These are phyloP conservation scores for Agroathelia rolfsii DNA, from an alignment of 1,284 basidiomycete genomes.

Conservation along the genomic window DNA sequence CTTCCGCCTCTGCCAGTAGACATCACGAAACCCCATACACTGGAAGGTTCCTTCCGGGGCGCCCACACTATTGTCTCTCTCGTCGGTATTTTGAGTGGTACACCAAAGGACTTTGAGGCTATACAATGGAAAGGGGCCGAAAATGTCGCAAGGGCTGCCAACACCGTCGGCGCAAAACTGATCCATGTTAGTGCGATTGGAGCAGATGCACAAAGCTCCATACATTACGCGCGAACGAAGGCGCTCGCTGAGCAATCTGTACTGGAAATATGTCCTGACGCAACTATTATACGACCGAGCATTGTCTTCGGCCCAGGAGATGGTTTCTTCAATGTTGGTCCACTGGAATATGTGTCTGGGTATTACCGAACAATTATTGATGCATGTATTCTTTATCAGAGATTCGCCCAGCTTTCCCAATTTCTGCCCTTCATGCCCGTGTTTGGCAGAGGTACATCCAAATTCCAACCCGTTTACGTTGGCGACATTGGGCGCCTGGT, in stretches of 20 bases:
- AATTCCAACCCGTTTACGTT: slow-evolving; percentile 65
- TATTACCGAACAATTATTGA: slow-evolving; percentile 3
- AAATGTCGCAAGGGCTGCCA: slow-evolving; percentile 46
- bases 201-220: slow-evolving; percentile 34
- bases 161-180: slow-evolving; percentile 38
- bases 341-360: slow-evolving; percentile 5
- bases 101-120: slow-evolving; percentile 41
- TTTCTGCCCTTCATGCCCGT: slow-evolving; percentile 61
- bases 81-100: slow-evolving; percentile 54
- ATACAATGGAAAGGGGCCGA: slow-evolving; percentile 56
- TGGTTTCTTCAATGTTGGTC: slow-evolving; percentile 55
- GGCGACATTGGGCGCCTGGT: slow-evolving; percentile 53
- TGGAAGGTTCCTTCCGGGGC: slow-evolving; percentile 37
- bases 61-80: slow-evolving; percentile 52
- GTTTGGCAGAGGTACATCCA: slow-evolving; percentile 54
- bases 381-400: slow-evolving; percentile 23
- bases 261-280: slow-evolving; percentile 33
- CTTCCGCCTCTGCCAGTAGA: slow-evolving; percentile 41
- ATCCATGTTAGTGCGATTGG: slow-evolving; percentile 58
- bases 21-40: slow-evolving; percentile 37
- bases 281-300: slow-evolving; percentile 58
- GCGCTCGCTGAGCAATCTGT: slow-evolving; percentile 50
- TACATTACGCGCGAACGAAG: slow-evolving; percentile 53
- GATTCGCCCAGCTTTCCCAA: slow-evolving; percentile 48
- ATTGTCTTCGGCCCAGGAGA: slow-evolving; percentile 67